Base-by-base conservation (phyloP, 805 yeast genomes). In the Cyberlindnera mississippiensis region DNA sequence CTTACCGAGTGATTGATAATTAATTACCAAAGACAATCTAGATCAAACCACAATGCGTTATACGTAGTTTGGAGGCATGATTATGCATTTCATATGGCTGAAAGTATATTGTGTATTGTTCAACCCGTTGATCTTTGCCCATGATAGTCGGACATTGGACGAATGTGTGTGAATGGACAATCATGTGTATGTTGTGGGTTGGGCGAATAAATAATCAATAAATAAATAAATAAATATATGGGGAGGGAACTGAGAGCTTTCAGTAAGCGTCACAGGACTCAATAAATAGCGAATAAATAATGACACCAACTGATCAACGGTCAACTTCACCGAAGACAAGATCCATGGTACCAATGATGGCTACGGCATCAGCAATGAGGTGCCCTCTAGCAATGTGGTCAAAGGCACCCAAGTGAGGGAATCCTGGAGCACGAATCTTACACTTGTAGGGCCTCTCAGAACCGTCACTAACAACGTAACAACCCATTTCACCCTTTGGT, bases 401-500 rank as follows among this genome's bases (percentile, higher is more conserved):
- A 56, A 87, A 85, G 10, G 93, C 95, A 51, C 82, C 93, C 61
- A 87, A 72, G 67, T 86, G 95, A 29, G 95, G 89, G 62, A 87
- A 87, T 34, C 96, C 95, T 36, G 96, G 96, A n/a, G 95, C 89
- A 69, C 96, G 82, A 58, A 87, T 86, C 72, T 85, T 86, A 72
- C 95, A 85, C 69, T 89, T 80, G 71, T 87, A 87, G 28, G 96
- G 96, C 66, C 93, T 78, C 70, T 87, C 96, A 45, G 84, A 67
- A 42, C 96, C 96, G 68, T 87, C 96, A 52, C 89, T 79, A 42
- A 87, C 95, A 39, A 87, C 81, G 60, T 82, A 87, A 42, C 85
- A 95, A 46, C 85, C 96, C 93, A 87, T 85, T 68, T 87, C 96
- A 62, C 96, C 96, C 77, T 87, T 87, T 63, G 96, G 96, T 18